Percentiles rank a stretch among this genome's conserved stretches.
These are phyloP conservation scores for Tuber brumale DNA, from an alignment of 495 filamentous ascomycete genomes.

Conservation along the genomic window DNA sequence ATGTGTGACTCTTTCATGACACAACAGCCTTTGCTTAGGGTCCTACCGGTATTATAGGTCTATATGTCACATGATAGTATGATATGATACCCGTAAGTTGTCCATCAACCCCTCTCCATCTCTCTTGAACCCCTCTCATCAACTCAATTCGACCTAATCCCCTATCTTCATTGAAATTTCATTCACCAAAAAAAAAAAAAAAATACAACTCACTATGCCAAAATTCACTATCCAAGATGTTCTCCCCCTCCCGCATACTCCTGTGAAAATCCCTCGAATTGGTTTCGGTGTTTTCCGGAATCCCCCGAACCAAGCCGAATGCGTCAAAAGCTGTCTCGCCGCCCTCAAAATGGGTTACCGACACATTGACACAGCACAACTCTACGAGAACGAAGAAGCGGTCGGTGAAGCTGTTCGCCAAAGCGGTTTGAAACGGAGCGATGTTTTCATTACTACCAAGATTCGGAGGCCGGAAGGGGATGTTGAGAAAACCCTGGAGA, in stretches of 20 bases:
- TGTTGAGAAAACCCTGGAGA: slow-evolving; percentile 54
- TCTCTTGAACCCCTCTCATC: neutral
- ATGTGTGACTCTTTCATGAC: too few relatives aligned
- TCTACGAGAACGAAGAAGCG: slow-evolving; percentile 61
- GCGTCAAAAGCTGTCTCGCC: slow-evolving; percentile 52
- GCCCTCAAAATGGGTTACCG: slow-evolving; percentile 62
- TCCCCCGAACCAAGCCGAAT: slow-evolving; percentile 44
- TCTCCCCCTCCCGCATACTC: slow-evolving; percentile 53
- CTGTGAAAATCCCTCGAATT: slow-evolving; percentile 56
- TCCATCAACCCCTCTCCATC: neutral
- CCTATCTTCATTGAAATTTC: neutral
- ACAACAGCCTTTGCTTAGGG: too few relatives aligned
- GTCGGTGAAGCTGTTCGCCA: slow-evolving; percentile 58
- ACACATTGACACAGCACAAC: slow-evolving; percentile 68
- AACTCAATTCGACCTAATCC: neutral
- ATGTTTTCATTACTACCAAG: slow-evolving; percentile 65
- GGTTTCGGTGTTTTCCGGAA: slow-evolving; percentile 70
- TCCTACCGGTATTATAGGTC: too few relatives aligned
- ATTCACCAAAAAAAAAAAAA: slow-evolving; percentile 20
- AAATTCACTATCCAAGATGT: slow-evolving; percentile 50
- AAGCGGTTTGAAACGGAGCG: slow-evolving; percentile 50
- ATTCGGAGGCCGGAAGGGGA: slow-evolving; percentile 54
- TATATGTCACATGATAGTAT: too few relatives aligned
- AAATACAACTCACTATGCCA: slow-evolving; percentile 12
- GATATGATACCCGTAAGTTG: neutral